Percentiles rank a stretch among this genome's conserved stretches.
Evolutionary conservation across 2,329 filamentous ascomycete species (phyloP).

Genomic region (Hirsutella rhossiliensis): DNA sequence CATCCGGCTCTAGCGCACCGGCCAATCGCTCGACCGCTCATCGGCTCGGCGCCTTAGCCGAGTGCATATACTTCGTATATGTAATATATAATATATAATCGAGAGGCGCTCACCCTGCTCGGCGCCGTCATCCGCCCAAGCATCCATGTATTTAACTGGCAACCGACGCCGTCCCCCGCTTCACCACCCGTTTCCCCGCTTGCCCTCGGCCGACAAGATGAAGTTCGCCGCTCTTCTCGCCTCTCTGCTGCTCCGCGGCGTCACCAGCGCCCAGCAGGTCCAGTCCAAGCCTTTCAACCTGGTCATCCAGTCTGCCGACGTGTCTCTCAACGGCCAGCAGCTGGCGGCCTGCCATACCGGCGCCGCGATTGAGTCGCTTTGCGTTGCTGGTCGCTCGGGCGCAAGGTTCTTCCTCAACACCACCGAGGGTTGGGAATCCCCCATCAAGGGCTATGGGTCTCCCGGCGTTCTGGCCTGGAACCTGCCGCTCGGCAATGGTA

Average conservation of each 20-base stretch:
- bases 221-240: conserved; percentile 2
- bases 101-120: no score
- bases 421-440: conserved; percentile 4
- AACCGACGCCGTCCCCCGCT: no score
- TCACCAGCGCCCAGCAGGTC: conserved; percentile 4
- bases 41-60: no score
- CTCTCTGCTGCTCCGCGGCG: conserved; percentile 2
- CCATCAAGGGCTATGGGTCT: conserved; percentile 3
- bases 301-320: conserved; percentile 5
- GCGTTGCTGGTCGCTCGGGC: conserved; percentile 1
- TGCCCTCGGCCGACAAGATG: no score
- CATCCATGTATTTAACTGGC: no score
- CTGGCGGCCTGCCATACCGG: conserved; percentile 9
- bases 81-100: no score
- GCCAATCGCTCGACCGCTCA: no score
- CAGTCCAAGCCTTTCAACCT: conserved; percentile 11
- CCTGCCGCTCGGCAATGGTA: conserved; percentile 3
- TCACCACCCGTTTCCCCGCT: no score
- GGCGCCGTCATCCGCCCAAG: no score
- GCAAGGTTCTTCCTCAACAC: conserved; percentile 7
- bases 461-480: conserved; percentile 5
- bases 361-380: conserved; percentile 10
- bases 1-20: no score
- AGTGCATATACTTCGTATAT: no score
- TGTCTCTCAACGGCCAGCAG: conserved; percentile 6